A percentile compares a stretch with the other conserved stretches of the same genome.
These are phyloP conservation scores for Ophiocordyceps camponoti-leonardi DNA, from an alignment of 2,329 filamentous ascomycete species.

Conservation along the genomic window DNA sequence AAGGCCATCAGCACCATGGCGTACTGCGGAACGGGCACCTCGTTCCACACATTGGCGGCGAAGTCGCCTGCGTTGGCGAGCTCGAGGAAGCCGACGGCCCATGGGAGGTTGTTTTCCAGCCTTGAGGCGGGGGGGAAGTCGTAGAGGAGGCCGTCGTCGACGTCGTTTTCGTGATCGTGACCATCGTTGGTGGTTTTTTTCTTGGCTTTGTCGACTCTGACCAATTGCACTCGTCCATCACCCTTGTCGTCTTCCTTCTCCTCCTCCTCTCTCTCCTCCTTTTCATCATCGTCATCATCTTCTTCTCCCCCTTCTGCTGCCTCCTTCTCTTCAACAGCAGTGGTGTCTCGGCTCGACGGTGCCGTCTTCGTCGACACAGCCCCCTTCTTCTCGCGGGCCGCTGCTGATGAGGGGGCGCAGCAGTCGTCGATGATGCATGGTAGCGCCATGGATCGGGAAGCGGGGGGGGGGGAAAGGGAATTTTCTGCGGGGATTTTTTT, in stretches of 20 bases:
- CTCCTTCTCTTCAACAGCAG: not conserved
- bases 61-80: slow-evolving; percentile 38
- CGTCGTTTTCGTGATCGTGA: not conserved
- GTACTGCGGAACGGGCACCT: slow-evolving; percentile 27
- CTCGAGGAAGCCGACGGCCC: slow-evolving; percentile 30
- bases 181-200: not conserved
- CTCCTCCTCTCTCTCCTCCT: not conserved
- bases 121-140: slow-evolving; percentile 5
- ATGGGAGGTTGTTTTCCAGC: slow-evolving; percentile 12
- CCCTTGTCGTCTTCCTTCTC: too few species aligned
- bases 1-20: slow-evolving; percentile 33
- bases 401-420: not conserved
- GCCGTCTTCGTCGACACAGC: not conserved
- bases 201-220: too few species aligned
- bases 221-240: too few species aligned
- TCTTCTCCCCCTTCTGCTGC: not conserved
- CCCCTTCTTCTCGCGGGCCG: not conserved
- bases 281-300: not conserved
- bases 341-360: not conserved
- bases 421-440: not conserved
- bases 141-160: not conserved
- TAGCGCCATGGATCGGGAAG: not conserved
- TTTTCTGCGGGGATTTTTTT: not conserved
- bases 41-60: slow-evolving; percentile 39
- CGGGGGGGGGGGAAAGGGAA: not conserved